Percentiles rank a stretch among this genome's conserved stretches.
These are phyloP conservation scores for Eudorina sp. DNA, from an alignment of 139 green algal species.

Conservation along the genomic window DNA sequence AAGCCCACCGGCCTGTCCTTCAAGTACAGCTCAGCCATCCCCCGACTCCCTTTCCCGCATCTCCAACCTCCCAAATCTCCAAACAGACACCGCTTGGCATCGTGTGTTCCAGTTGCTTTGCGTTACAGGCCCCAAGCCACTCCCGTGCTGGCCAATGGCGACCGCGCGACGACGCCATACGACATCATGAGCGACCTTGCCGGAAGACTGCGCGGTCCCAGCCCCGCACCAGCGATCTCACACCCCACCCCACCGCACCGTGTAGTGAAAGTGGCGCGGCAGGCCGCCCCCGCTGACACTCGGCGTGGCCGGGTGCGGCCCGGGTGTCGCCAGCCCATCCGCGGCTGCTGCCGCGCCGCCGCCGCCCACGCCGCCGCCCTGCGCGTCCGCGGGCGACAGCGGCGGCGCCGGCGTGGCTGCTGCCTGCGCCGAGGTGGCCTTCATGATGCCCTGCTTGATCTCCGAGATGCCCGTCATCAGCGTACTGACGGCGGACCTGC, in stretches of 20 bases:
- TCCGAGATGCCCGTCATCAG: conserved; percentile 30
- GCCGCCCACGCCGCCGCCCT: not conserved
- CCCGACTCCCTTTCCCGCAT: no score
- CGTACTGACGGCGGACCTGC: conserved; percentile 14
- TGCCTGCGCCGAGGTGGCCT: not conserved
- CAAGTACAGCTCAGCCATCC: no score
- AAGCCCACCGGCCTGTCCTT: no score
- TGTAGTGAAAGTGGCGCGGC: conserved; percentile 49
- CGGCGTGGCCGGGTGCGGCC: not conserved
- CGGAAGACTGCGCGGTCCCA: not conserved
- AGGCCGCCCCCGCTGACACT: not conserved
- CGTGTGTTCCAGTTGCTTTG: no score
- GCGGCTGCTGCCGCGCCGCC: not conserved
- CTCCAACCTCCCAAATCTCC: no score
- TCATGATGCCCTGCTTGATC: conserved; percentile 52
- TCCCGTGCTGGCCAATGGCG: no score
- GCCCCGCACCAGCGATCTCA: not conserved
- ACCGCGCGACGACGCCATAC: no score
- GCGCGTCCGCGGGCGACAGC: not conserved
- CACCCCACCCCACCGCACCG: not conserved
- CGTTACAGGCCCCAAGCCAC: no score
- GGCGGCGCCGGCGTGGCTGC: not conserved
- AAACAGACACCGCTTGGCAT: no score
- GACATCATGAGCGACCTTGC: no score
- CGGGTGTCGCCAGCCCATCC: not conserved